Conservation (phyloP, 108 stramenopile genomes). For the Ochromonas danica region DNA sequence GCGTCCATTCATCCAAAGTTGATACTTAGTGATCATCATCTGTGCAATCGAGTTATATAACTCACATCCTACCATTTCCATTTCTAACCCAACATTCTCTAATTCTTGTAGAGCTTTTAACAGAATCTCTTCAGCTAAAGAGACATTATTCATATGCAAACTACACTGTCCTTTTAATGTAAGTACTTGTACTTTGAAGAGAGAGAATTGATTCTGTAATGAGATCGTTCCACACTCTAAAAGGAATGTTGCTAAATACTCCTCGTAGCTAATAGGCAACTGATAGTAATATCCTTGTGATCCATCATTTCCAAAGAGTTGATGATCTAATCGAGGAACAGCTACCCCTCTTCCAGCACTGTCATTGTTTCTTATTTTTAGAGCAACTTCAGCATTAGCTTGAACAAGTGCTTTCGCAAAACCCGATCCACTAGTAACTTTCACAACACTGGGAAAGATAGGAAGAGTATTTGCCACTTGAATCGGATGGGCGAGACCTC, state of each 20-base stretch:
- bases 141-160: not conserved
- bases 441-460: not conserved
- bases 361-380: not conserved
- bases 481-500: slow-evolving; percentile 7
- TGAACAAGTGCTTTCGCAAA: not conserved
- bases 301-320: not conserved
- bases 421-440: not conserved
- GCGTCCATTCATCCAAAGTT: not conserved
- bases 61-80: slow-evolving; percentile 5
- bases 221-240: not conserved
- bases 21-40: slow-evolving; percentile 22
- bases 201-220: slow-evolving; percentile 5
- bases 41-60: slow-evolving; percentile 32
- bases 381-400: not conserved
- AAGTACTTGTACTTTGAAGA: not conserved
- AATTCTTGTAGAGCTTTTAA: slow-evolving; percentile 1
- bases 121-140: slow-evolving; percentile 14
- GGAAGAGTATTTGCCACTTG: not conserved
- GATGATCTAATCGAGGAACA: not conserved
- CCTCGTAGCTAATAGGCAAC: not conserved
- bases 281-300: not conserved
- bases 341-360: not conserved
- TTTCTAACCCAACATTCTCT: slow-evolving; percentile 23
- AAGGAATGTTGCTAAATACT: not conserved
- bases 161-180: slow-evolving; percentile 3